phyloP scores from a whole-genome alignment of 1,284 basidiomycete species.

The Cryptococcus sp. region DNA sequence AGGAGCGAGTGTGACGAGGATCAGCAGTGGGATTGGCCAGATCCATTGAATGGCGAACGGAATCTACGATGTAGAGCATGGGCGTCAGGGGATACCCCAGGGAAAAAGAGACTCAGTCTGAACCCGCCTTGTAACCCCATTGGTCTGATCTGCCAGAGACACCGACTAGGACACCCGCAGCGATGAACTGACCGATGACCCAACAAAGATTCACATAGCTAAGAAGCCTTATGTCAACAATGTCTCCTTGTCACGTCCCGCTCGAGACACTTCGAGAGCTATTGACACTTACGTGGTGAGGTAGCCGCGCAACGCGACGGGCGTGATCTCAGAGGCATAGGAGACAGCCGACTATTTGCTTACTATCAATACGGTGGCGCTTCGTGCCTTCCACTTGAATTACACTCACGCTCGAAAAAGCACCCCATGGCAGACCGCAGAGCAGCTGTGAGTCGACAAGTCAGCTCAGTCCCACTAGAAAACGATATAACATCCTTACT shows the following conservation, averaged over 20 bases:
- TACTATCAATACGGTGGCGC: no score
- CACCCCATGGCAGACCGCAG: conserved; percentile 52
- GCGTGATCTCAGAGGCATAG: conserved; percentile 56
- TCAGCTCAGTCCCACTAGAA: not conserved
- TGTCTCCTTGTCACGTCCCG: not conserved
- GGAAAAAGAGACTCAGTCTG: no score
- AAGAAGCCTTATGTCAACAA: not conserved
- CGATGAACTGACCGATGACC: no score
- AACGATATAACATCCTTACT: not conserved
- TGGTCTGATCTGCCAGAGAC: no score
- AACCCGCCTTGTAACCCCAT: no score
- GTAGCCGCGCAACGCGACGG: conserved; percentile 27
- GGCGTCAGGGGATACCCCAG: no score
- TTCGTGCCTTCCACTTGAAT: not conserved
- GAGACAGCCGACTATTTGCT: conserved; percentile 29
- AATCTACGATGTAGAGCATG: no score
- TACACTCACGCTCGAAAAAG: conserved; percentile 27
- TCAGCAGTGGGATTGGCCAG: no score
- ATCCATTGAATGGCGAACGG: no score
- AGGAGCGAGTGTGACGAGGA: no score
- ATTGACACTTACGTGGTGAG: conserved; percentile 13
- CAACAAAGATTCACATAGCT: no score
- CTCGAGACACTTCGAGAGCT: not conserved
- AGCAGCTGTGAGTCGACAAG: conserved; percentile 10
- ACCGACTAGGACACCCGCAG: no score